These are phyloP conservation scores for Backusella psychrophila DNA, from an alignment of 192 early-diverging fungal genomes.

Conservation along the genomic window DNA sequence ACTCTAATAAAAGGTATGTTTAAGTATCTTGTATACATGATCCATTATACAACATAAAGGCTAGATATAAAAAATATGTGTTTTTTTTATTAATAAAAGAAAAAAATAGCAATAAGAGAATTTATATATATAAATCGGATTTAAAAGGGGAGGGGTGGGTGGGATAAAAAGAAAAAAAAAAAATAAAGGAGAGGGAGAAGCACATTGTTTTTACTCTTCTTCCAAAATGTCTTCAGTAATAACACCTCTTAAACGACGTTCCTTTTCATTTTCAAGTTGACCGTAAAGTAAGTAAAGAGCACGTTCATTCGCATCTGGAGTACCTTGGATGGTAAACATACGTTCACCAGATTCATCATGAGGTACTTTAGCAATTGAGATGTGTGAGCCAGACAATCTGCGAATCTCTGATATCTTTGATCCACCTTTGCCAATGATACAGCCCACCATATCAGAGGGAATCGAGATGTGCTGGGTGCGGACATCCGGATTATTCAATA, in stretches of 20 bases:
- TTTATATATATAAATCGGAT: too few species aligned
- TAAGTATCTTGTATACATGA: too few species aligned
- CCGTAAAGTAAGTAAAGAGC: constrained; percentile 88
- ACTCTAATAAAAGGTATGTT: too few species aligned
- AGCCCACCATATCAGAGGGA: constrained; percentile 93
- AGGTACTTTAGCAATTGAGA: constrained; percentile 84
- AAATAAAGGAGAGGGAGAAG: too few species aligned
- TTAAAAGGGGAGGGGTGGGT: too few species aligned
- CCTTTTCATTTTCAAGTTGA: constrained; percentile 85
- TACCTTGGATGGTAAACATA: constrained; percentile 90
- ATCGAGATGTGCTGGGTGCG: constrained; percentile 87
- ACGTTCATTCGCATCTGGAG: constrained; percentile 81
- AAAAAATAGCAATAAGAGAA: too few species aligned
- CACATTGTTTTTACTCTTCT: neutral
- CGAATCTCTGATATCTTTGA: constrained; percentile 78
- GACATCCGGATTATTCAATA: constrained; percentile 44
- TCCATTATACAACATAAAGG: too few species aligned
- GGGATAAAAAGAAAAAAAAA: too few species aligned
- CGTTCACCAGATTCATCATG: constrained; percentile 79
- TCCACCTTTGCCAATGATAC: constrained; percentile 95
- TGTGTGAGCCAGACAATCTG: constrained; percentile 73
- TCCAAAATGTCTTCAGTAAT: neutral
- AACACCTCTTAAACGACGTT: constrained; percentile 58
- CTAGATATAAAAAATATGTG: too few species aligned
- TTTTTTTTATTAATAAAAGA: too few species aligned